These are phyloP conservation scores for Usnea hakonensis DNA, from an alignment of 495 filamentous ascomycete genomes.

Conservation along the genomic window DNA sequence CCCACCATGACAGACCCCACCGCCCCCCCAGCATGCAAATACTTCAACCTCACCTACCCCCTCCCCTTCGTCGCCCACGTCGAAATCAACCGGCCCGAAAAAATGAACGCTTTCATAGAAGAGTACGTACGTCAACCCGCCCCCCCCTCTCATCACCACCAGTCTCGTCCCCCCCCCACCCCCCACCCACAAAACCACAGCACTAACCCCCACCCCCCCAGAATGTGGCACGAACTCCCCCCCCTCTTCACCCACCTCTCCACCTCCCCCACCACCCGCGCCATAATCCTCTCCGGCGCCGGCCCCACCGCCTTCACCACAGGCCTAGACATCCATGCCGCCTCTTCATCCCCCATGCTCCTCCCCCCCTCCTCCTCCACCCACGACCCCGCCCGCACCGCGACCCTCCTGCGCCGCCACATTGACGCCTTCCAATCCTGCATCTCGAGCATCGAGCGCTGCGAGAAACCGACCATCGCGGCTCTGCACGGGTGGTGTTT, in stretches of 20 bases:
- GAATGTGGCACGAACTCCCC: constrained; percentile 84
- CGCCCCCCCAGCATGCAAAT: constrained; percentile 39
- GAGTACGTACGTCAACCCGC: constrained; percentile 35
- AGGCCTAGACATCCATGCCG: constrained; percentile 60
- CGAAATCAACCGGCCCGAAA: constrained; percentile 82
- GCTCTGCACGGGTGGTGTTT: constrained; percentile 74
- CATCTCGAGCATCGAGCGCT: constrained; percentile 68
- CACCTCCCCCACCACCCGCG: constrained; percentile 60
- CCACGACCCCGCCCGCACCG: constrained; percentile 59
- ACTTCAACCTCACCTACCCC: constrained; percentile 74
- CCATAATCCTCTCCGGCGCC: constrained; percentile 72
- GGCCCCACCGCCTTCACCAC: constrained; percentile 79
- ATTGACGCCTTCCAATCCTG: constrained; percentile 72
- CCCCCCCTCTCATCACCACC: neutral
- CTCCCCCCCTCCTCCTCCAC: constrained; percentile 14
- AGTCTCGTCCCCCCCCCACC: too few relatives aligned
- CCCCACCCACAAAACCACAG: too few relatives aligned
- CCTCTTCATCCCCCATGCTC: constrained; percentile 30
- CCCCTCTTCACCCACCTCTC: constrained; percentile 69
- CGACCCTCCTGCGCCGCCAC: constrained; percentile 54
- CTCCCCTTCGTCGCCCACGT: constrained; percentile 74
- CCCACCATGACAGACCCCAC: neutral
- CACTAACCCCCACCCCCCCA: constrained; percentile 22
- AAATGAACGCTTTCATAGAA: constrained; percentile 86
- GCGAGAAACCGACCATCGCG: constrained; percentile 86